These are phyloP conservation scores for Rhizopogon rudus DNA, from an alignment of 768 basidiomycete genomes.

Conservation along the genomic window DNA sequence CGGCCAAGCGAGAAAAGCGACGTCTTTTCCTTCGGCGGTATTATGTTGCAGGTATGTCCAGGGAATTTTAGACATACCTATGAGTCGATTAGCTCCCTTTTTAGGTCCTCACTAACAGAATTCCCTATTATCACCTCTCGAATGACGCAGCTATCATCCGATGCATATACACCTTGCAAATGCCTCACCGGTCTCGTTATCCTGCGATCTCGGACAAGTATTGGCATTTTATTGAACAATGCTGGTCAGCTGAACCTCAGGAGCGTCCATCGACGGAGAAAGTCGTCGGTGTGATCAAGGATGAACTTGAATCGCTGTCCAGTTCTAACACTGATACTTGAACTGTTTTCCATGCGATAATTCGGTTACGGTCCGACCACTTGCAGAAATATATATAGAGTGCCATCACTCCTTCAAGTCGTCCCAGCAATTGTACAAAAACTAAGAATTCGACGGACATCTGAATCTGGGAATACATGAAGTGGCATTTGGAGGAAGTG, in stretches of 20 bases:
- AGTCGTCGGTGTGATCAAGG: not conserved
- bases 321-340: not conserved
- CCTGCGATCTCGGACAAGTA: not conserved
- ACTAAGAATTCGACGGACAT: too few relatives aligned
- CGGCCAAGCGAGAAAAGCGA: slow-evolving; percentile 22
- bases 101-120: not conserved
- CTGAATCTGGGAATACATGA: too few relatives aligned
- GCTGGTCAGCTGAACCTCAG: not conserved
- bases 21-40: slow-evolving; percentile 40
- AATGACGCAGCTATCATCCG: not conserved
- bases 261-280: not conserved
- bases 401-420: too few relatives aligned
- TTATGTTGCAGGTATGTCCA: slow-evolving; percentile 15
- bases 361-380: not conserved
- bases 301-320: not conserved
- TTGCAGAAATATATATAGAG: not conserved
- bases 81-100: not conserved
- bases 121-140: not conserved
- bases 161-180: not conserved
- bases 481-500: too few relatives aligned
- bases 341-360: not conserved
- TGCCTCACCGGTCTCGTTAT: not conserved
- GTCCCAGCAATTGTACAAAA: too few relatives aligned
- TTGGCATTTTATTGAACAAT: not conserved
- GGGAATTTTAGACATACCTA: slow-evolving; percentile 21